Base-by-base conservation (phyloP, 169 alveolate genomes). In the Hepatocystis sp. region DNA sequence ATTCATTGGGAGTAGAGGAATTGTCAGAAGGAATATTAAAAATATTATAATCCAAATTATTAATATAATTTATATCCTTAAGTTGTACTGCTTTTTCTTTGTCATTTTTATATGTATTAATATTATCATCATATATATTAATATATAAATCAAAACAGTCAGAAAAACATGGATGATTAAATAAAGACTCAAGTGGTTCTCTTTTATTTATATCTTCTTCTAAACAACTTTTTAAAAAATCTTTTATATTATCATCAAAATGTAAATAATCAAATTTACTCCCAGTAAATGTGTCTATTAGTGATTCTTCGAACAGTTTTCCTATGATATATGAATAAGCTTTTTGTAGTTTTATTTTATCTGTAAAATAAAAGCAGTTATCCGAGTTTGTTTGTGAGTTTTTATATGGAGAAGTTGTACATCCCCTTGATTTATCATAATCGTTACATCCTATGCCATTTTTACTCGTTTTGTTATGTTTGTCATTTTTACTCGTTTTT, bases 301-400 rank as follows among this genome's bases (percentile, higher is more conserved):
- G 52, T n/a, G 76, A 32, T 11, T 71, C 86, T 71, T 71, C 86
- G 36, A 71, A 71, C 11, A 71, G 36, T 27, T 56, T 71, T 8
- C 86, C 86, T 2, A 71, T 55, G 76, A 71, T 71, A 36, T 71
- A 71, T 1, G 86, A 71, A 36, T 71, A 71, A 5, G 86, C 86
- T 7, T 71, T 71, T 49, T 71, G 76, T 21, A 71, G 19, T 49
- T 56, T 58, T 4, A 23, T 40, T 11, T 49, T 42, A 49, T 71
- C 86, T 1, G 30, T 36, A 30, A 71, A 63, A 13, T 25, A 36
- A 19, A 71, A 71, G 30, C 64, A 25, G 23, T 71, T 67, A n/a
- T 23, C n/a, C n/a, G n/a, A n/a, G n/a, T n/a, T n/a, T n/a, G n/a
- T n/a, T n/a, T n/a, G n/a, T n/a, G n/a, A n/a, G n/a, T n/a, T n/a